phyloP scores from a whole-genome alignment of 495 filamentous ascomycete species.

The Pyrenula massariospora region DNA sequence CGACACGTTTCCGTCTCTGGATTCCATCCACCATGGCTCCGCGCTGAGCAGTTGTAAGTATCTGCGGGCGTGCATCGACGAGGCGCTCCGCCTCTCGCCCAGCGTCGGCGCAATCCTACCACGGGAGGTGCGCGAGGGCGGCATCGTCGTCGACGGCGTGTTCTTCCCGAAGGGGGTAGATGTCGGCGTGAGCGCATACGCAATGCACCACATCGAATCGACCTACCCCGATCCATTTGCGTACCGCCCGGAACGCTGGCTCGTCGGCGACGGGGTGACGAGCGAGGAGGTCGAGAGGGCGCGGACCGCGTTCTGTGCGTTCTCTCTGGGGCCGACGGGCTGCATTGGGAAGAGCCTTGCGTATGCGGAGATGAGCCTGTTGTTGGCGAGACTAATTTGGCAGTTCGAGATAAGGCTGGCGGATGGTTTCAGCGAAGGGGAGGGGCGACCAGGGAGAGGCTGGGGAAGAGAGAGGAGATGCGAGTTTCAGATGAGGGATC shows the following conservation, averaged over 20 bases:
- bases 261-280: conserved; percentile 7
- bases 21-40: conserved; percentile 42
- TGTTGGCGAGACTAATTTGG: not conserved
- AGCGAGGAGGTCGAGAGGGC: not conserved
- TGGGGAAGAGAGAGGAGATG: not conserved
- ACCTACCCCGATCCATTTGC: conserved; percentile 42
- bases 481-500: not conserved
- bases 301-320: not conserved
- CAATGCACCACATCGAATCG: conserved; percentile 40
- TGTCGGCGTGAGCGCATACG: conserved; percentile 41
- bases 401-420: not conserved
- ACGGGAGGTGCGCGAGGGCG: conserved; percentile 50
- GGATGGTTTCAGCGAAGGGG: not conserved
- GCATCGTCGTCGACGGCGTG: conserved; percentile 42
- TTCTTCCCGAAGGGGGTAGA: conserved; percentile 38
- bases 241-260: conserved; percentile 45
- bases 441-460: too few relatives aligned
- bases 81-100: conserved; percentile 59
- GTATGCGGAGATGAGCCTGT: not conserved
- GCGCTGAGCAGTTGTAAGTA: conserved; percentile 32
- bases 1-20: conserved; percentile 32
- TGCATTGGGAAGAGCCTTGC: not conserved
- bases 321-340: not conserved
- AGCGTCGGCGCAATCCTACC: conserved; percentile 49
- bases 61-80: conserved; percentile 56